Evolutionary conservation across 169 alveolate genomes (phyloP).

Genomic region (Eimeria tenella): DNA sequence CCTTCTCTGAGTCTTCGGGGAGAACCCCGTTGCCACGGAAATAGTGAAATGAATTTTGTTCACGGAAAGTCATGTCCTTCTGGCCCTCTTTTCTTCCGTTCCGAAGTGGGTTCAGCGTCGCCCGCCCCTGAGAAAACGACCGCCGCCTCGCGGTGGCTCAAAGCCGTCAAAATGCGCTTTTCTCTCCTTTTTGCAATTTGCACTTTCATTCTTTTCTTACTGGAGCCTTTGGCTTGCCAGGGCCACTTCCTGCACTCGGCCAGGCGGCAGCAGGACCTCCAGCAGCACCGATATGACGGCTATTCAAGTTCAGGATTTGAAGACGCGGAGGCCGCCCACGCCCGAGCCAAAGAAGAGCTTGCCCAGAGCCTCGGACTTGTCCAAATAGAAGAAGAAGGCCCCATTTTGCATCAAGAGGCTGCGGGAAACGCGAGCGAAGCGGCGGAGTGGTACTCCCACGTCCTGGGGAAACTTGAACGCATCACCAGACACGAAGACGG

Average conservation of each 20-base stretch:
- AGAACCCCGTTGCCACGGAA: not conserved
- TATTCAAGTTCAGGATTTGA: not conserved
- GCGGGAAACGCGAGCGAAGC: not conserved
- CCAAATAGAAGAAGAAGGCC: not conserved
- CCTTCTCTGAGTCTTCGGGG: not conserved
- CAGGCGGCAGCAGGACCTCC: conserved; percentile 48
- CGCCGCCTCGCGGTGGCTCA: not conserved
- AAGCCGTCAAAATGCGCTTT: not conserved
- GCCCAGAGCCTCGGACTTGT: conserved; percentile 26
- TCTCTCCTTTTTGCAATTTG: not conserved
- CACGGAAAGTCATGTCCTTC: not conserved
- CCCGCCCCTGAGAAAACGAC: no score
- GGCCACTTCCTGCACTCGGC: conserved; percentile 36
- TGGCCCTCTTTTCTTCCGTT: not conserved
- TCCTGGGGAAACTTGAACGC: conserved; percentile 37
- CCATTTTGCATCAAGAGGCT: not conserved
- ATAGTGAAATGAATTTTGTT: conserved; percentile 23
- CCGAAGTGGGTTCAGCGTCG: not conserved
- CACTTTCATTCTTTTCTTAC: not conserved
- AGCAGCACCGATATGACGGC: conserved; percentile 1
- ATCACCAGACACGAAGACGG: conserved; percentile 49
- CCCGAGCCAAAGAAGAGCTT: conserved; percentile 13
- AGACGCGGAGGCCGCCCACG: not conserved
- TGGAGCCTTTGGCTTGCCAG: not conserved
- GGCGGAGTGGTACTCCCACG: conserved; percentile 16